Evolutionary conservation across 225 moss, liverwort and hornwort genomes (phyloP), one percentile per base, ranked within the genome.

Genomic region (Pleurozium schreberi): DNA sequence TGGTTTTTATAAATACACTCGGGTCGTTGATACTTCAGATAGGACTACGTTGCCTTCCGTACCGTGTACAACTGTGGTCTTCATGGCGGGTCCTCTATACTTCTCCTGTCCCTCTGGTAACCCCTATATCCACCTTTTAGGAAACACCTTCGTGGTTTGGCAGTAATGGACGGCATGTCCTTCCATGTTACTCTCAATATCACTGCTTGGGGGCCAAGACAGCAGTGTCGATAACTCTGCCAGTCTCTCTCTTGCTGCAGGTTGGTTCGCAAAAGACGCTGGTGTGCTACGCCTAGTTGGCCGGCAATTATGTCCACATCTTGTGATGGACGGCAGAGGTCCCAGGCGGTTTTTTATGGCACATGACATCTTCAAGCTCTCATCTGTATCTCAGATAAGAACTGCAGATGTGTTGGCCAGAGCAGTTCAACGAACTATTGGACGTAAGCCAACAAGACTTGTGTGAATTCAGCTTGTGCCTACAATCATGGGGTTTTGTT

Each of bases 231-330:
- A 66, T 86, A 77, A 75, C 43, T 12, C 26, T 83, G 55, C 53
- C 45, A 61, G 28, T 65, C 38, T 75, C 30, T 78, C 68, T 60
- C 64, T 83, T 83, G 68, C 61, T 78, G 77, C 67, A 93, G 92
- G 92, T 85, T 92, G 92, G 92, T 93, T 90, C 52, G 88, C 89
- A 8, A 92, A 87, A 85, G 90, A 93, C 80, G 87, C 93, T 64
- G 85, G 77, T 83, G 69, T 93, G 73, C 88, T 93, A 64, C 87
- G 90, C 67, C 87, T 92, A 87, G 87, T 92, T 30, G 93, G 92
- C 60, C 90, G 87, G 82, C 89, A 85, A 89, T 64, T 93, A 89
- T 93, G 90, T 87, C 87, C 90, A 67, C 89, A 82, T 60, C 27
- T 86, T 77, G 87, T 87, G 57, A 84, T 92, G 87, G 90, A 93